A percentile compares a stretch with the other conserved stretches of the same genome.
Evolutionary conservation across 495 filamentous ascomycete genomes (phyloP).

Genomic region (Trichoderma orchidacearum): DNA sequence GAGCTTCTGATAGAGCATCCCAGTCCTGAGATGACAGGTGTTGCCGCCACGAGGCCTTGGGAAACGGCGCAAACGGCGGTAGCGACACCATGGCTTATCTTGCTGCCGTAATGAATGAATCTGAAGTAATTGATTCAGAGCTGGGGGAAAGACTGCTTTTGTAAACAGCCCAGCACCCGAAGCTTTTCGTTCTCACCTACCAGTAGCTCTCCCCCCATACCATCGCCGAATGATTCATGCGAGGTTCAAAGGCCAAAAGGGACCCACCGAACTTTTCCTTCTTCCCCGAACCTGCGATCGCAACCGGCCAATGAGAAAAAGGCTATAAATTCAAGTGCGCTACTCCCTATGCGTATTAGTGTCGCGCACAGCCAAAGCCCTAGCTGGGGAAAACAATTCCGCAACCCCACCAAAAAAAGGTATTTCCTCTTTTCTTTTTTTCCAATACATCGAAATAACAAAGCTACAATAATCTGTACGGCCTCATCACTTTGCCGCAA

Average conservation of each 20-base stretch:
- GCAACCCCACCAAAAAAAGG: slow-evolving; percentile 8
- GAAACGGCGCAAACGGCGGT: slow-evolving; percentile 64
- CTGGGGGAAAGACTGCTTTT: neutral
- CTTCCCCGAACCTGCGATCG: neutral
- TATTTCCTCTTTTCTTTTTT: neutral
- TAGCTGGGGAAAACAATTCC: slow-evolving; percentile 5
- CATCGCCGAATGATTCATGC: slow-evolving; percentile 24
- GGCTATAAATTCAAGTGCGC: slow-evolving; percentile 1
- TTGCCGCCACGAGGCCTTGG: slow-evolving; percentile 50
- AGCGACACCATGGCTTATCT: slow-evolving; percentile 15
- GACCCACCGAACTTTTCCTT: neutral
- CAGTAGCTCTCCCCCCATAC: neutral
- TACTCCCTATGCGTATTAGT: slow-evolving; percentile 2
- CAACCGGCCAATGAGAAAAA: slow-evolving; percentile 4
- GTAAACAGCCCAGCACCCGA: neutral
- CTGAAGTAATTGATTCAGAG: neutral
- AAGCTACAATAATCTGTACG: no score
- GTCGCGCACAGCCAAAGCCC: slow-evolving; percentile 2
- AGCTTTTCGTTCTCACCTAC: neutral
- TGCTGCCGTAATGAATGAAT: slow-evolving; percentile 2
- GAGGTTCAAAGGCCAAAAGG: slow-evolving; percentile 8
- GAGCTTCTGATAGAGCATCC: slow-evolving; percentile 65
- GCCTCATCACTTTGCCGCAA: slow-evolving; percentile 81
- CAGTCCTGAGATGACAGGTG: slow-evolving; percentile 57
- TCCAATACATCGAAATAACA: no score